Evolutionary conservation across 2,329 filamentous ascomycete genomes (phyloP), one percentile per base, ranked within the genome.

Genomic region (Ramichloridium luteum): DNA sequence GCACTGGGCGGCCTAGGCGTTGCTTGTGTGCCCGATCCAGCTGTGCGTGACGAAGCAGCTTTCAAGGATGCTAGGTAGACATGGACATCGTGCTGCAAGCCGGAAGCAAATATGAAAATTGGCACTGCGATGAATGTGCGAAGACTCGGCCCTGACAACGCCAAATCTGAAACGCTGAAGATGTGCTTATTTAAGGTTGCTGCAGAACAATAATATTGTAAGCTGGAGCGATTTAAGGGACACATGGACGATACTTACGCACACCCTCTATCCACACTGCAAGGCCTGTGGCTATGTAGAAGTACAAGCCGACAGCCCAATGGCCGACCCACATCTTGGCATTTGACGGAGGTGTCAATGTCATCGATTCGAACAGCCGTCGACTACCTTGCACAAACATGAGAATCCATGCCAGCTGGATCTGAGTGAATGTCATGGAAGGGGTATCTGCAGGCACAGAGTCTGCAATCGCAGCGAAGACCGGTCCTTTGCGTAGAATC

Each of bases 251-350:
- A 5, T 3, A 54, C 69, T 50, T 64, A 85, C 82, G 59, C 30
- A 74, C 72, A 31, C 77, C 81, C 56, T 96, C 84, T 37, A 92
- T 68, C 86, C 86, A 94, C 18, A 93, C 63, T 4, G 81, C 72
- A 28, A 93, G 51, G 32, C 76, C 76, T 47, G 82, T 79, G 36
- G 65, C 65, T 4, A 76, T 49, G 56, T 98, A 98, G 57, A 82
- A 96, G 6, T 61, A 58, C 30, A 90, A 56, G 1, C 85, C 90
- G 25, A 94, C 55, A 11, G 78, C 41, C 77, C 84, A 96, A 53
- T 93, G 81, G 11, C 77, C 71, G 40, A 86, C 58, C 74, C 78
- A 85, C 88, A 98, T 98, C 34, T 64, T 72, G 12, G 83, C 82
- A 13, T 67, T 67, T 3, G 77, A 82, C 3, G 75, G 68, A 50